phyloP scores from a whole-genome alignment of 2,329 filamentous ascomycete species.

The Periconia sp. region DNA sequence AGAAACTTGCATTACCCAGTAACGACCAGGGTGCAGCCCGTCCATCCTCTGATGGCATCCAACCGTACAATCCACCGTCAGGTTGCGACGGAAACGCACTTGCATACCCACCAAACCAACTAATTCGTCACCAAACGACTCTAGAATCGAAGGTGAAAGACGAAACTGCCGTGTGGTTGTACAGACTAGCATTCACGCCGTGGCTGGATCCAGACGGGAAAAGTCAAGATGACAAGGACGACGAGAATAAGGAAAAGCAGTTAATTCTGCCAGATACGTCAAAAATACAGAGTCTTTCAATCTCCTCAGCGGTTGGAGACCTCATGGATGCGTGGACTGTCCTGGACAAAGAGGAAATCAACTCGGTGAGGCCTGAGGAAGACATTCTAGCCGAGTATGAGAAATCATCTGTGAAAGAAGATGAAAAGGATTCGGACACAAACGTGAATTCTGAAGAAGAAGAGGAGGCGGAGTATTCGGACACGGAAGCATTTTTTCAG shows the following conservation, averaged over 20 bases:
- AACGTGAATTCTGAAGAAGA: neutral
- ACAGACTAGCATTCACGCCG: neutral
- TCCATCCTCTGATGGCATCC: neutral
- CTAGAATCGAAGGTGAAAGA: neutral
- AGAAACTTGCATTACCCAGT: too few species aligned
- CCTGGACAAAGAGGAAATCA: neutral
- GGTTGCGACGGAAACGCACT: neutral
- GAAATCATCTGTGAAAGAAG: neutral
- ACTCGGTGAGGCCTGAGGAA: neutral
- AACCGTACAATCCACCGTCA: neutral
- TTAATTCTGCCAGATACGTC: neutral
- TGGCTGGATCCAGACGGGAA: neutral
- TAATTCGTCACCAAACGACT: neutral
- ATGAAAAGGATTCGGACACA: neutral
- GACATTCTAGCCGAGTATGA: neutral
- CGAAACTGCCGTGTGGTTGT: neutral
- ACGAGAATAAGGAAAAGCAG: neutral
- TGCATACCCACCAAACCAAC: neutral
- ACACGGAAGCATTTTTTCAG: neutral
- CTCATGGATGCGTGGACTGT: neutral
- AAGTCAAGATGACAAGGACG: neutral
- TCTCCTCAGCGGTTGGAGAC: neutral
- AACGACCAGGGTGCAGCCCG: too few species aligned
- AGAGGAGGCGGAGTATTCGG: neutral
- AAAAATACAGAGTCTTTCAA: neutral